These are phyloP conservation scores for Neospermospora avenae DNA, from an alignment of 2,329 filamentous ascomycete genomes.

Conservation along the genomic window DNA sequence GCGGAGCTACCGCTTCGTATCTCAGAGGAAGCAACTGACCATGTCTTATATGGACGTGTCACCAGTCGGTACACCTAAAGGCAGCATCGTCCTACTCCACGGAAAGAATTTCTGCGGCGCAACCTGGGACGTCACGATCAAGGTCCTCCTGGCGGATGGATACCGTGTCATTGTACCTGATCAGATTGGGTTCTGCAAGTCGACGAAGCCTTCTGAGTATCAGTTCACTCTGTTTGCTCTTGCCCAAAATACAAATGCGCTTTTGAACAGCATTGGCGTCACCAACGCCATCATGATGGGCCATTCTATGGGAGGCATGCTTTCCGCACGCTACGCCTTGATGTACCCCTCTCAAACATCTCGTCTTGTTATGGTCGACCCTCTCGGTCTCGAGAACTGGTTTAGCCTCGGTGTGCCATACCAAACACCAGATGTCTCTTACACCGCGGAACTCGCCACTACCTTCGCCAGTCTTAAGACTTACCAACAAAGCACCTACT, in stretches of 20 bases:
- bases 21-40: constrained; percentile 46
- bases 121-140: constrained; percentile 50
- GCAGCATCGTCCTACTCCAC: constrained; percentile 47
- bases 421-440: constrained; percentile 40
- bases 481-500: constrained; percentile 49
- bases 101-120: constrained; percentile 55
- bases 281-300: constrained; percentile 47
- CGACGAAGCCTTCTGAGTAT: constrained; percentile 47
- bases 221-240: constrained; percentile 52
- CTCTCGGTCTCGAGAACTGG: constrained; percentile 30
- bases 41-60: constrained; percentile 56
- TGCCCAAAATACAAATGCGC: constrained; percentile 47
- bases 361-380: constrained; percentile 48
- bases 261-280: constrained; percentile 44
- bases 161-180: constrained; percentile 53
- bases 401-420: constrained; percentile 46
- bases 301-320: constrained; percentile 55
- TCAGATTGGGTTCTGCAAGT: constrained; percentile 57
- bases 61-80: constrained; percentile 31
- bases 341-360: constrained; percentile 45
- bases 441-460: constrained; percentile 39
- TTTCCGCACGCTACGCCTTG: constrained; percentile 48
- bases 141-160: constrained; percentile 40
- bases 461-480: constrained; percentile 43
- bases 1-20: constrained; percentile 46